Evolutionary conservation across 2,329 filamentous ascomycete genomes (phyloP).

Genomic region (Stylonectria norvegica): DNA sequence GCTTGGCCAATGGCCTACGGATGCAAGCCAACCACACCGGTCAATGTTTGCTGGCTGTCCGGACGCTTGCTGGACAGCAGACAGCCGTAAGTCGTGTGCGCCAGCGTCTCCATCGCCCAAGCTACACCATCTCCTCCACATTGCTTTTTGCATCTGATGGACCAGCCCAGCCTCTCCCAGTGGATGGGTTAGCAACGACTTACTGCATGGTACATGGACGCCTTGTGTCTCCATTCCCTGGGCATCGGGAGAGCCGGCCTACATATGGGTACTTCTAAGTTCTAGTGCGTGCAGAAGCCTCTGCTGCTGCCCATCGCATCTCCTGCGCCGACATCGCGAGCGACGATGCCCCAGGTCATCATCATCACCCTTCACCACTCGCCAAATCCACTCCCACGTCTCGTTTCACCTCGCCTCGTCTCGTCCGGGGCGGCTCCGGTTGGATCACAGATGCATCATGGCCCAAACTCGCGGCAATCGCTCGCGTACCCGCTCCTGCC

Average conservation of each 20-base stretch:
- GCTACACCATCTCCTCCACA: constrained; percentile 10
- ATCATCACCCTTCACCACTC: constrained; percentile 1
- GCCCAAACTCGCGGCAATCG: constrained; percentile 6
- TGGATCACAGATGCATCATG: background rate
- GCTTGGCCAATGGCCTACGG: no score
- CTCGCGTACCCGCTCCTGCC: constrained; percentile 20
- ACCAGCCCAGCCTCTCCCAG: constrained; percentile 24
- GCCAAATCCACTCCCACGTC: constrained; percentile 1
- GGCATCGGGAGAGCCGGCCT: constrained; percentile 1
- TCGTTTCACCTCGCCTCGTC: constrained; percentile 1
- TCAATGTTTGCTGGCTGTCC: no score
- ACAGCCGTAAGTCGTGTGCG: no score
- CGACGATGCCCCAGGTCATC: no score
- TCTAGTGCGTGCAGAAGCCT: no score
- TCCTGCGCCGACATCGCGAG: no score
- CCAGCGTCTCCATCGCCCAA: background rate
- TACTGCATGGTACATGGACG: constrained; percentile 17
- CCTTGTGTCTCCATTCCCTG: constrained; percentile 14
- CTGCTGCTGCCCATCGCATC: no score
- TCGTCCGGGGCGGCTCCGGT: constrained; percentile 1
- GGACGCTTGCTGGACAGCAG: no score
- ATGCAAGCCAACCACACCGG: no score
- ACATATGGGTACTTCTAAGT: no score
- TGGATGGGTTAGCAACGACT: constrained; percentile 13
- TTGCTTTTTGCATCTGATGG: constrained; percentile 19